Evolutionary conservation across 2,329 filamentous ascomycete species (phyloP).

Genomic region (Amauroascus niger): DNA sequence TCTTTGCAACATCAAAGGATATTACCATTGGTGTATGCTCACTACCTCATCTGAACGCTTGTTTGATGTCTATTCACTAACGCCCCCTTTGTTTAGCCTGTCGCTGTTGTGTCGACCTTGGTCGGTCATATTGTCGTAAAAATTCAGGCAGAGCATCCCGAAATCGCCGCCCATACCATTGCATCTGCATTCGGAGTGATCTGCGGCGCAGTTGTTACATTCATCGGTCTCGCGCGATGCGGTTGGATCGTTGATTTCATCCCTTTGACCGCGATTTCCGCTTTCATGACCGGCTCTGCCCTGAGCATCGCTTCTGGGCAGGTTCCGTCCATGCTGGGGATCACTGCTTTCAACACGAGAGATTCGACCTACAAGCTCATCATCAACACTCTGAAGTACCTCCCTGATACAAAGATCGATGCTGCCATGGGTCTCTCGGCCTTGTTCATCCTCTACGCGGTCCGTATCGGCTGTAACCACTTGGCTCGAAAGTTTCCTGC

Average conservation of each 20-base stretch:
- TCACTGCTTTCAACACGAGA: slow-evolving; percentile 60
- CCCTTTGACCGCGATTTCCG: slow-evolving; percentile 76
- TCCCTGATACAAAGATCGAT: slow-evolving; percentile 60
- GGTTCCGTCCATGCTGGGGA: slow-evolving; percentile 69
- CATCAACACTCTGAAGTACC: slow-evolving; percentile 67
- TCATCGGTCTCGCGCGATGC: slow-evolving; percentile 66
- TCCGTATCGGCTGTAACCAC: slow-evolving; percentile 56
- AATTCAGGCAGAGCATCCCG: slow-evolving; percentile 48
- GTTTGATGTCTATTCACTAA: slow-evolving; percentile 6
- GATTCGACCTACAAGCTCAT: slow-evolving; percentile 72
- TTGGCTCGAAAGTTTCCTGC: slow-evolving; percentile 60
- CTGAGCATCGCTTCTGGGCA: slow-evolving; percentile 82
- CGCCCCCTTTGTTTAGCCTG: slow-evolving; percentile 49
- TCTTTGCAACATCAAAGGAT: slow-evolving; percentile 96
- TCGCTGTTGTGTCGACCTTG: slow-evolving; percentile 89
- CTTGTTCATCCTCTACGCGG: slow-evolving; percentile 64
- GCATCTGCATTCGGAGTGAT: slow-evolving; percentile 72
- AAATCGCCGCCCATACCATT: slow-evolving; percentile 52
- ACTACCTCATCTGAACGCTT: neutral
- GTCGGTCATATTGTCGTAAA: slow-evolving; percentile 70
- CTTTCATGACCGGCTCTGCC: slow-evolving; percentile 95
- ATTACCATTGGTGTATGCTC: slow-evolving; percentile 81
- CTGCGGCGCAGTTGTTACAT: slow-evolving; percentile 63
- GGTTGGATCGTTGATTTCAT: slow-evolving; percentile 94
- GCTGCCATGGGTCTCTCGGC: slow-evolving; percentile 83